Conservation (phyloP, 2,329 filamentous ascomycete genomes). For the Colletotrichum aenigma region DNA sequence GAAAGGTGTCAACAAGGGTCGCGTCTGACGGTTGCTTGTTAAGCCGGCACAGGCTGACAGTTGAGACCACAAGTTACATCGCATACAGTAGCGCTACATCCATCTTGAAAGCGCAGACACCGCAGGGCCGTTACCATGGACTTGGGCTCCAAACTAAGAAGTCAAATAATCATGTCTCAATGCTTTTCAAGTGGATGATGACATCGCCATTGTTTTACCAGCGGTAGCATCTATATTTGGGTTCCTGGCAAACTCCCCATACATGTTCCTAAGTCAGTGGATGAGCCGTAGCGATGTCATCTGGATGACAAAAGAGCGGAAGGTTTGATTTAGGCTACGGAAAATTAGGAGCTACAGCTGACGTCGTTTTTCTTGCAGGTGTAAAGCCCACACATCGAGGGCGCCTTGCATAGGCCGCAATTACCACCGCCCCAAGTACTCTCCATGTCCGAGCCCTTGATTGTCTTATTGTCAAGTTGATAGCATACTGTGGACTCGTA, state of each 20-base stretch:
- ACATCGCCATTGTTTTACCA: accelerated
- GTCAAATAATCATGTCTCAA: neutral
- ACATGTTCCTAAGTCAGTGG: neutral
- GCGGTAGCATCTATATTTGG: neutral
- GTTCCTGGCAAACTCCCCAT: neutral
- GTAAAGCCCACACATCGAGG: neutral
- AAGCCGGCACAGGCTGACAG: neutral
- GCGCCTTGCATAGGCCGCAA: neutral
- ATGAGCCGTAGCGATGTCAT: neutral
- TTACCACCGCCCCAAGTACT: neutral
- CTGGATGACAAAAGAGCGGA: neutral
- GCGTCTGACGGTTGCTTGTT: neutral
- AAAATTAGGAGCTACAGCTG: neutral
- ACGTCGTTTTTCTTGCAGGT: neutral
- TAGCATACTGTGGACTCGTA: neutral
- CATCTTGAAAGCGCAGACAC: neutral
- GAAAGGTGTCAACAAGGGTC: neutral
- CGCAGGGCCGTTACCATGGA: neutral
- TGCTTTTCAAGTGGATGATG: neutral
- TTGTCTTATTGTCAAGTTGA: neutral
- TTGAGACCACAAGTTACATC: neutral
- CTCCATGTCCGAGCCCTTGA: neutral
- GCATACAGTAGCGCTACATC: neutral
- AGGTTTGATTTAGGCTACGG: neutral
- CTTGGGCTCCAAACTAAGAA: neutral